Evolutionary conservation across 306 rosid species (phyloP).

Genomic region (Begonia masoniana): DNA sequence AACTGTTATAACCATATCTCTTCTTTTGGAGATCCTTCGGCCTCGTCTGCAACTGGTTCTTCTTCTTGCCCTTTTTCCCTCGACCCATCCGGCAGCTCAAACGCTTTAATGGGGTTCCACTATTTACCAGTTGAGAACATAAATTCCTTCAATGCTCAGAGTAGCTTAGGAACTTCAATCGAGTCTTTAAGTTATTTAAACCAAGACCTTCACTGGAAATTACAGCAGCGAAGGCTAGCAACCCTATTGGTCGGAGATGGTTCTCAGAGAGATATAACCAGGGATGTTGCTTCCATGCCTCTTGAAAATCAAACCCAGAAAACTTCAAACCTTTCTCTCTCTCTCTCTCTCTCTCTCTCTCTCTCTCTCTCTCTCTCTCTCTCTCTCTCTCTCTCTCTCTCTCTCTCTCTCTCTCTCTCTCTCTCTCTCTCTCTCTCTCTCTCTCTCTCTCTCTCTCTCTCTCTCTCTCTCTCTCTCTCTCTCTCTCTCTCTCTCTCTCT

Average conservation of each 20-base stretch:
- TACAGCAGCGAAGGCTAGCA: slow-evolving; percentile 80
- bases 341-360: no score
- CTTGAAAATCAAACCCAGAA: slow-evolving; percentile 30
- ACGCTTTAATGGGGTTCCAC: no score
- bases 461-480: no score
- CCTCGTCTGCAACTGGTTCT: no score
- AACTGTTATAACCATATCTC: slow-evolving; percentile 22
- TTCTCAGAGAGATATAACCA: slow-evolving; percentile 11
- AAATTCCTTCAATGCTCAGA: slow-evolving; percentile 32
- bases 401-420: no score
- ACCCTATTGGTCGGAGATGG: slow-evolving; percentile 38
- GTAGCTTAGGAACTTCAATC: slow-evolving; percentile 50
- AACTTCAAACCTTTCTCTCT: no score
- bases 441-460: no score
- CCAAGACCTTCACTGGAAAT: slow-evolving; percentile 94
- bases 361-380: no score
- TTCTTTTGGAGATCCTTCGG: slow-evolving; percentile 30
- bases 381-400: no score
- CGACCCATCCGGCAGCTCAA: no score
- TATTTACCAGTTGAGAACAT: slow-evolving; percentile 17
- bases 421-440: no score
- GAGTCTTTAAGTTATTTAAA: slow-evolving; percentile 83
- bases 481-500: no score
- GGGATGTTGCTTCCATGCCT: background rate
- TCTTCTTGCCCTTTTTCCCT: background rate